These are phyloP conservation scores for Medicago ruthenica DNA, from an alignment of 306 rosid genomes.

Conservation along the genomic window DNA sequence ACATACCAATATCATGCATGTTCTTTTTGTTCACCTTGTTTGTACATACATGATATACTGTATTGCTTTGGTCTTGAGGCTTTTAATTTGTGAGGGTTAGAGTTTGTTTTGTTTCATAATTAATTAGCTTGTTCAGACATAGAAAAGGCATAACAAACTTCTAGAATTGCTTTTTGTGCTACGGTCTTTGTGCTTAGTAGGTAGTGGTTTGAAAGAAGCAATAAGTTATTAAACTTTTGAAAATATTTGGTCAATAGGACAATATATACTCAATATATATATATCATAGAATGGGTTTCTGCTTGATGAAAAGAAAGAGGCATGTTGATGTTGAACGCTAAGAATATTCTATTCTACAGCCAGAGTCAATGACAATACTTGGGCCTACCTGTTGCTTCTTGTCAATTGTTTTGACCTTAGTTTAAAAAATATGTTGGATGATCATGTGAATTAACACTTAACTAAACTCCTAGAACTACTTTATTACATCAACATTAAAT, in stretches of 20 bases:
- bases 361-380: neutral
- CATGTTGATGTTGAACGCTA: neutral
- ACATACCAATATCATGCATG: neutral
- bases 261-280: neutral
- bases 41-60: neutral
- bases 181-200: neutral
- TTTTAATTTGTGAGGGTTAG: neutral
- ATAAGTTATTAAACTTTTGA: constrained; percentile 1
- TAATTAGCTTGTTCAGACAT: no score
- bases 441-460: neutral
- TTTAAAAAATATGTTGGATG: neutral
- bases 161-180: neutral
- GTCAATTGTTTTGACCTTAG: neutral
- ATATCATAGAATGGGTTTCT: neutral
- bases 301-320: neutral
- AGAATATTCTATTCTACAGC: neutral
- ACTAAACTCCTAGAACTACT: neutral
- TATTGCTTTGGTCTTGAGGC: neutral
- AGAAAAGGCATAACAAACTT: neutral
- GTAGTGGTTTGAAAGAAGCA: neutral
- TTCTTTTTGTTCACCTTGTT: neutral
- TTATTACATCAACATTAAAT: neutral
- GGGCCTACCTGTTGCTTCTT: neutral
- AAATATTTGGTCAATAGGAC: constrained; percentile 1
- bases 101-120: neutral